These are phyloP conservation scores for Penicillium occitanis DNA, from an alignment of 2,329 filamentous ascomycete genomes.

Conservation along the genomic window DNA sequence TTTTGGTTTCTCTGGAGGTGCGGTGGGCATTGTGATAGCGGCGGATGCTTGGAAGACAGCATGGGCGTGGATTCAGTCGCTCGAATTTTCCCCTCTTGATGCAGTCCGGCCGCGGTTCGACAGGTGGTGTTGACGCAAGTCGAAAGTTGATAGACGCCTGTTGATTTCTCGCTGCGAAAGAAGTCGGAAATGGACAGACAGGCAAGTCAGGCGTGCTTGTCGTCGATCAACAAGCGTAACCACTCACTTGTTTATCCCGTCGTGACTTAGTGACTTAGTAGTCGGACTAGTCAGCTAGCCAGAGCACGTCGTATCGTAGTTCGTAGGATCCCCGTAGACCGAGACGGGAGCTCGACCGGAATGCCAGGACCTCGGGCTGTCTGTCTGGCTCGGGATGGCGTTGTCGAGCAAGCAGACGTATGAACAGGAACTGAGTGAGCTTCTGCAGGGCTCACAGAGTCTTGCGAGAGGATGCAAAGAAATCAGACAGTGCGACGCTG, in stretches of 20 bases:
- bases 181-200: background rate
- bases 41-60: constrained; percentile 30
- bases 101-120: background rate
- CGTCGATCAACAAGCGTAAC: background rate
- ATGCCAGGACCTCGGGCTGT: background rate
- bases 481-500: constrained; percentile 17
- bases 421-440: background rate
- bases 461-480: background rate
- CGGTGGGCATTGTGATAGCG: constrained; percentile 49
- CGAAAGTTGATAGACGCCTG: background rate
- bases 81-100: background rate
- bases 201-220: background rate
- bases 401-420: background rate
- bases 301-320: constrained; percentile 11
- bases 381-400: background rate
- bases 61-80: constrained; percentile 22
- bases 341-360: constrained; percentile 8
- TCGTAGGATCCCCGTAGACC: background rate
- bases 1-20: constrained; percentile 73
- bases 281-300: constrained; percentile 8
- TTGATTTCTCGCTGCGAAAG: background rate
- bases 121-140: background rate
- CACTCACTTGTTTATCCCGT: constrained; percentile 3
- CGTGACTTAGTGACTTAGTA: background rate
- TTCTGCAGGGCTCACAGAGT: background rate